Percentiles rank a stretch among this genome's conserved stretches.
phyloP scores from a whole-genome alignment of 257 asterid species.

The Echites panduratus region DNA sequence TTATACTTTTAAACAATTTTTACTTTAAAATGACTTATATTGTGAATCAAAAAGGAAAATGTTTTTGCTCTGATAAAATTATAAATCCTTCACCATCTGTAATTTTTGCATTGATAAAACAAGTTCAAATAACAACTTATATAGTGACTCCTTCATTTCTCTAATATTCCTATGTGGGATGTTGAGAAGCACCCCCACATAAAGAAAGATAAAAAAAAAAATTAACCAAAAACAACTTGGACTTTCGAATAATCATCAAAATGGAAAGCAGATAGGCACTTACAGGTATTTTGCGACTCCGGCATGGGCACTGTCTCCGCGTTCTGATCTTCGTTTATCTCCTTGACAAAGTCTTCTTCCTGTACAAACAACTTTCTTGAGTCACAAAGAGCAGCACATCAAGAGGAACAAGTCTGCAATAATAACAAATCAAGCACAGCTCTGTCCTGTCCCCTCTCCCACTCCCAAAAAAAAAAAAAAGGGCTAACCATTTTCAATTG shows the following conservation, averaged over 20 bases:
- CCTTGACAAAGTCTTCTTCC: constrained; percentile 12
- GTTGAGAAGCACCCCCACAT: too few relatives aligned
- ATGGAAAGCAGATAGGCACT: background rate
- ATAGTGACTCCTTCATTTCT: too few relatives aligned
- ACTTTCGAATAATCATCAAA: background rate
- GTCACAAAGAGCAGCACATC: background rate
- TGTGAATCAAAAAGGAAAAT: too few relatives aligned
- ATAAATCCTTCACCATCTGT: too few relatives aligned
- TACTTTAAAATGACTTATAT: too few relatives aligned
- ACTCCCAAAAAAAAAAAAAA: background rate
- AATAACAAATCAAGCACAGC: background rate
- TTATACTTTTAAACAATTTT: too few relatives aligned
- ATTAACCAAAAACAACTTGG: background rate
- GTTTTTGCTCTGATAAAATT: too few relatives aligned
- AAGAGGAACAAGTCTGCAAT: background rate
- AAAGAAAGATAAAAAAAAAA: background rate
- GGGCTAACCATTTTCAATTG: background rate
- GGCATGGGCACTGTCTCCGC: background rate
- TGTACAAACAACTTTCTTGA: background rate
- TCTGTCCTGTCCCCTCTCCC: too few relatives aligned
- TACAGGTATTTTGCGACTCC: constrained; percentile 11
- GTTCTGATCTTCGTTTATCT: background rate
- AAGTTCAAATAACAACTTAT: too few relatives aligned
- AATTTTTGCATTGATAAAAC: too few relatives aligned
- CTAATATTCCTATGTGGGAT: too few relatives aligned